These are phyloP conservation scores for Gillenia trifoliata DNA, from an alignment of 306 rosid species.

Conservation along the genomic window DNA sequence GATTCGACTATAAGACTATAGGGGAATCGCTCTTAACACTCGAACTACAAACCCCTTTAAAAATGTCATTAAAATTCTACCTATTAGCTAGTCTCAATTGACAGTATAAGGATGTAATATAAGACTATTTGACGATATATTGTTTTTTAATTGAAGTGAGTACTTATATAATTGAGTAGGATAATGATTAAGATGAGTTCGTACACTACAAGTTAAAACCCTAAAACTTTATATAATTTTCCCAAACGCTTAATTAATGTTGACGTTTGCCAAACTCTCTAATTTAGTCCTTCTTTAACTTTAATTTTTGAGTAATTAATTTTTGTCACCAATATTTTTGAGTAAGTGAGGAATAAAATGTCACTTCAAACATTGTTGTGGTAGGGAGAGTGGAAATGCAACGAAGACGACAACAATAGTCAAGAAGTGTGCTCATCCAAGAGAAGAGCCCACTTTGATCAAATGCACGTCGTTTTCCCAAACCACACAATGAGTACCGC, in stretches of 20 bases:
- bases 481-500: background rate
- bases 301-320: background rate
- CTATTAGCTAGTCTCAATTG: too few species aligned
- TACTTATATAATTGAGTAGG: too few species aligned
- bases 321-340: background rate
- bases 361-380: slow-evolving; percentile 46
- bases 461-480: slow-evolving; percentile 47
- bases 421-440: slow-evolving; percentile 21
- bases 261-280: background rate
- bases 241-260: background rate
- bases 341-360: slow-evolving; percentile 30
- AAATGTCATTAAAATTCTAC: too few species aligned
- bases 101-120: too few species aligned
- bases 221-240: too few species aligned
- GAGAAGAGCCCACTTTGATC: slow-evolving; percentile 50
- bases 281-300: background rate
- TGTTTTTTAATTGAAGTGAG: too few species aligned
- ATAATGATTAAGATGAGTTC: too few species aligned
- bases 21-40: too few species aligned
- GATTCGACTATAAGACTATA: too few species aligned
- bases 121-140: too few species aligned
- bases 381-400: slow-evolving; percentile 33
- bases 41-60: too few species aligned
- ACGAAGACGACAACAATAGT: slow-evolving; percentile 33
- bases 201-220: too few species aligned